Percentiles rank a stretch among this genome's conserved stretches.
These are phyloP conservation scores for Pseudocercospora eumusae DNA, from an alignment of 2,329 filamentous ascomycete genomes.

Conservation along the genomic window DNA sequence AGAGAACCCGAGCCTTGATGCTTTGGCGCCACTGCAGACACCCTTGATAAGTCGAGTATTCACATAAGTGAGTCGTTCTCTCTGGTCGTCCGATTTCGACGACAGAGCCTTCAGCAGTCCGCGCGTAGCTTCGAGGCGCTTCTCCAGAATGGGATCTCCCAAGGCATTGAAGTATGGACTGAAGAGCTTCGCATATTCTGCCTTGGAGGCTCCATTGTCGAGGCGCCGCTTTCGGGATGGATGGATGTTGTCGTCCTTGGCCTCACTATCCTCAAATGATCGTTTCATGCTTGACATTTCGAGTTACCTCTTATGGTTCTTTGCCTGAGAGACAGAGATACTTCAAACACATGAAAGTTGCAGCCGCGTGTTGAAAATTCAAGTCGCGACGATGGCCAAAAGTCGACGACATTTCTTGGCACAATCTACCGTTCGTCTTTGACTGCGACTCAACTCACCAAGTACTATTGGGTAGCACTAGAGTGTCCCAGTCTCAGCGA, in stretches of 20 bases:
- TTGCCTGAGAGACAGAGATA: neutral
- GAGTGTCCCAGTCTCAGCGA: neutral
- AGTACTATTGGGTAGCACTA: neutral
- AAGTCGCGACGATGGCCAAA: neutral
- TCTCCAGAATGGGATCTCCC: constrained; percentile 48
- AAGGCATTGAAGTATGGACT: constrained; percentile 42
- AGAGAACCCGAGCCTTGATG: constrained; percentile 84
- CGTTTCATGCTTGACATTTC: constrained; percentile 34
- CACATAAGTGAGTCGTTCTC: constrained; percentile 44
- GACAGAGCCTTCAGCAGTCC: constrained; percentile 48
- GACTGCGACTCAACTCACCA: neutral
- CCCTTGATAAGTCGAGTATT: constrained; percentile 70
- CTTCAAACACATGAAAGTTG: neutral
- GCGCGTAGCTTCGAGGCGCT: constrained; percentile 49
- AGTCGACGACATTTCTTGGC: neutral
- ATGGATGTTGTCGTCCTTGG: constrained; percentile 30
- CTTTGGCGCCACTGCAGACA: constrained; percentile 85
- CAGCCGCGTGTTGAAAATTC: neutral
- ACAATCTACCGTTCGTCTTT: neutral
- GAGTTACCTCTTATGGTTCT: neutral
- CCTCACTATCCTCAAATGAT: constrained; percentile 24
- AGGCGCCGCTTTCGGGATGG: constrained; percentile 38
- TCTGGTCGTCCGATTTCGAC: constrained; percentile 41
- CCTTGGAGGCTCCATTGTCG: constrained; percentile 44
- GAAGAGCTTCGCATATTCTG: constrained; percentile 50